Percentiles rank a stretch among this genome's conserved stretches.
Evolutionary conservation across 176 grass and related monocot species (phyloP).

Genomic region (Oropetium thomaeum): DNA sequence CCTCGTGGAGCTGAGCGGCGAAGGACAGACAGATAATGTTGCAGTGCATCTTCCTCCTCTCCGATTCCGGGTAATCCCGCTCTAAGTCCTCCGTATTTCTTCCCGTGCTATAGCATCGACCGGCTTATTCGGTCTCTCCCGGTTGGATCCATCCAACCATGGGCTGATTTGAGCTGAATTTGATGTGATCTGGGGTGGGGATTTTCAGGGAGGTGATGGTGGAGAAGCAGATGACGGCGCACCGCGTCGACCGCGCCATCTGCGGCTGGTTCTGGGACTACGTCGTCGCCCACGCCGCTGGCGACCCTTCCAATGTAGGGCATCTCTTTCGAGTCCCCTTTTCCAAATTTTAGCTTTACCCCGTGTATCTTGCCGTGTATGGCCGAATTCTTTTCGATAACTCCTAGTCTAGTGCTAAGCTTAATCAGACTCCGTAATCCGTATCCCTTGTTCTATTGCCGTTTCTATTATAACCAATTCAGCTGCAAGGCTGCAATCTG

Average conservation of each 20-base stretch:
- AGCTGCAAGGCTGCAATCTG: not conserved
- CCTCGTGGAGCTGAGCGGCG: not conserved
- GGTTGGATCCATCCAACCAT: conserved; percentile 16
- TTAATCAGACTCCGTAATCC: not conserved
- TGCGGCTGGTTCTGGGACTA: conserved; percentile 91
- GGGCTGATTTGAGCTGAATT: not conserved
- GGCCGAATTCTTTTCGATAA: not conserved
- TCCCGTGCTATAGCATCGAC: not conserved
- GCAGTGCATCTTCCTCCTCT: conserved; percentile 82
- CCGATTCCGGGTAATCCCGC: conserved; percentile 66
- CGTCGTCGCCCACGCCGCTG: conserved; percentile 54
- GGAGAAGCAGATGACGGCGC: conserved; percentile 90
- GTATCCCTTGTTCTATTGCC: not conserved
- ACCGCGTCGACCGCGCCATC: conserved; percentile 85
- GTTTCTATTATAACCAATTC: not conserved
- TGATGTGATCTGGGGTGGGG: not conserved
- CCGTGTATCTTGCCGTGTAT: not conserved
- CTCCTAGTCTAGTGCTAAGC: not conserved
- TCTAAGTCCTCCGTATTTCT: not conserved
- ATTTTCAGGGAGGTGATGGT: conserved; percentile 82
- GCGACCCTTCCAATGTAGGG: conserved; percentile 71
- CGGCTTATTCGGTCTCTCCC: not conserved
- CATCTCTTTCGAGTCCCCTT: not conserved
- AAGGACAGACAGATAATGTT: conserved; percentile 49
- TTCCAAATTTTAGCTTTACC: not conserved